phyloP scores from a whole-genome alignment of 495 filamentous ascomycete genomes.

The Elasticomyces elasticus region DNA sequence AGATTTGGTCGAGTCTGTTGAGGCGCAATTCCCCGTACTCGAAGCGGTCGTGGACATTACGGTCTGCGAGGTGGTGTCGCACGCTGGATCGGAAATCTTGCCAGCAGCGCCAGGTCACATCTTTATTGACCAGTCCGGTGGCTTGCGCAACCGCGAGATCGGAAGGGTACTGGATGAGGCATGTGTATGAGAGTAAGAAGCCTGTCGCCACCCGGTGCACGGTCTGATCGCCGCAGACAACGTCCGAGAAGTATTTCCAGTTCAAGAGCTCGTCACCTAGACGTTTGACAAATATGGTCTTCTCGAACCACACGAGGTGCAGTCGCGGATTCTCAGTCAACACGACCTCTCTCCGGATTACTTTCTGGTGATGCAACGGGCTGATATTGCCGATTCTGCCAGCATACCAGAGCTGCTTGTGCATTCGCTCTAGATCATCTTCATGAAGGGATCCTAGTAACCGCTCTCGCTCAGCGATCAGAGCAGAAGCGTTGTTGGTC shows the following conservation, averaged over 20 bases:
- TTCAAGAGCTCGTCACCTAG: background rate
- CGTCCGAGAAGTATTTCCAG: background rate
- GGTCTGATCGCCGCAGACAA: background rate
- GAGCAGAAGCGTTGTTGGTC: no score
- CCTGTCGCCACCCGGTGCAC: background rate
- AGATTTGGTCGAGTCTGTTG: background rate
- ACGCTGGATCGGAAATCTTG: background rate
- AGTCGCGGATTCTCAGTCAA: background rate
- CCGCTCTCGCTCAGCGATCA: background rate
- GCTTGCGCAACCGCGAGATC: background rate
- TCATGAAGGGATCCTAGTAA: background rate
- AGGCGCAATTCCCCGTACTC: background rate
- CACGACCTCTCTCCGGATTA: background rate
- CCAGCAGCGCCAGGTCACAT: background rate
- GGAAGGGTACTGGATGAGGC: background rate
- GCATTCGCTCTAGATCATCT: background rate
- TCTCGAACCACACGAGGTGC: no score
- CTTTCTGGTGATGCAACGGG: background rate
- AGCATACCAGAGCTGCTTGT: background rate
- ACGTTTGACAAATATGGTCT: background rate
- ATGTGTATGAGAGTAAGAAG: background rate
- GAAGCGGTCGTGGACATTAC: background rate
- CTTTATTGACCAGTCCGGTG: background rate
- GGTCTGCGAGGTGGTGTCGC: background rate
- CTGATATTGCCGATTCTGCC: background rate